A percentile compares a stretch with the other conserved stretches of the same genome.
Conservation (phyloP, 768 basidiomycete species). For the Psilocybe subaeruginosa region DNA sequence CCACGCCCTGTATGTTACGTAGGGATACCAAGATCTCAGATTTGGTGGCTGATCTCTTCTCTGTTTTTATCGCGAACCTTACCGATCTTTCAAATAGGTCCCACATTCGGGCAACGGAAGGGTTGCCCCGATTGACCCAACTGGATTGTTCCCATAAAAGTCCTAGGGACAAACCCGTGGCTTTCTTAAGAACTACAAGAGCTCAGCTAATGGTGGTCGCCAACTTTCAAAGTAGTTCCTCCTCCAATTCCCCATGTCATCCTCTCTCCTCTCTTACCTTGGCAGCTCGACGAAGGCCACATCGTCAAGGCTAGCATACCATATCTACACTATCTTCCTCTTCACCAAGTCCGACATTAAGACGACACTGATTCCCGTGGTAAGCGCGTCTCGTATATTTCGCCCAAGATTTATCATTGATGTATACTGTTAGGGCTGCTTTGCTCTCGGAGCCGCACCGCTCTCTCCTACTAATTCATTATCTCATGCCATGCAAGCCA, state of each 20-base stretch:
- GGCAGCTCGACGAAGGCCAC: constrained; percentile 7
- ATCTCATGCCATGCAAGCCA: constrained; percentile 26
- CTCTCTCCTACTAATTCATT: constrained; percentile 20
- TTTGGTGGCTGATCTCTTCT: constrained; percentile 3
- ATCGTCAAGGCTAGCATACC: constrained; percentile 17
- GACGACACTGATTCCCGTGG: constrained; percentile 50
- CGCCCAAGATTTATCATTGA: background rate
- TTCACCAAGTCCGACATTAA: constrained; percentile 51
- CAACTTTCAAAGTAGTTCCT: constrained; percentile 4
- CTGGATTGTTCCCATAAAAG: constrained; percentile 15
- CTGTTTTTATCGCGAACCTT: constrained; percentile 16
- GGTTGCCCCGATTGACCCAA: constrained; percentile 13
- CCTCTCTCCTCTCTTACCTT: constrained; percentile 11
- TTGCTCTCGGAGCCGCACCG: constrained; percentile 27
- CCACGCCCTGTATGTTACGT: background rate
- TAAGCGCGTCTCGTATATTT: constrained; percentile 24
- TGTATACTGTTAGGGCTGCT: constrained; percentile 21
- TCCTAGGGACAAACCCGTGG: constrained; percentile 18
- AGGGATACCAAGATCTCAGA: constrained; percentile 15
- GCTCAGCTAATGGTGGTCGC: constrained; percentile 2
- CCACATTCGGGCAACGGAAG: constrained; percentile 12
- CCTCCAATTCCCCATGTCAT: constrained; percentile 16
- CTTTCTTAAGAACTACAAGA: constrained; percentile 17
- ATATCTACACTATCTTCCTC: constrained; percentile 31
- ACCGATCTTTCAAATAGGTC: constrained; percentile 13